phyloP scores from a whole-genome alignment of 306 rosid genomes.

The Parietaria judaica region DNA sequence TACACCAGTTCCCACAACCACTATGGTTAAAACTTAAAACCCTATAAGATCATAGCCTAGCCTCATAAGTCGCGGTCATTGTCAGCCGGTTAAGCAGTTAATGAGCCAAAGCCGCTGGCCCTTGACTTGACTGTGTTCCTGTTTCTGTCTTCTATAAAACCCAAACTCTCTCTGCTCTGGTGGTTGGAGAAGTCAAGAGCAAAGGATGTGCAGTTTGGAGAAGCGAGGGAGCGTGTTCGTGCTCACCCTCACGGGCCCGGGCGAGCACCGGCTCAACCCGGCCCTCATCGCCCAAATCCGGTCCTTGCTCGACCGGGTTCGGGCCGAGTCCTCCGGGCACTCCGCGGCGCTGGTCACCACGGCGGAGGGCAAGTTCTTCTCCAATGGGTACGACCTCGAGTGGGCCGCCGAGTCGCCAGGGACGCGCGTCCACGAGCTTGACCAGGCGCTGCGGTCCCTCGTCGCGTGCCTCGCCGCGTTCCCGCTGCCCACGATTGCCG shows the following conservation, averaged over 20 bases:
- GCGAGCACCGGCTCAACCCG: conserved; percentile 69
- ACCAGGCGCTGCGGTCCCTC: conserved; percentile 34
- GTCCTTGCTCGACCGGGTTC: conserved; percentile 43
- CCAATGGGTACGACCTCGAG: conserved; percentile 73
- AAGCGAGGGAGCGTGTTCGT: conserved; percentile 57
- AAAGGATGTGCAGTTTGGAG: conserved; percentile 59
- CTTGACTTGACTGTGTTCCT: no score
- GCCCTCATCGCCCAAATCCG: conserved; percentile 44
- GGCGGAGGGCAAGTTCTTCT: conserved; percentile 77
- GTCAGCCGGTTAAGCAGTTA: no score
- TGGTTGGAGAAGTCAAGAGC: background rate
- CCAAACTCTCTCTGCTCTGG: no score
- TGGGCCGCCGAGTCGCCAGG: conserved; percentile 32
- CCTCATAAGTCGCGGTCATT: no score
- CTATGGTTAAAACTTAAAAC: no score
- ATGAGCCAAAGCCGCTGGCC: no score
- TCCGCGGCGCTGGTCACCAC: conserved; percentile 65
- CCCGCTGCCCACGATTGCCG: conserved; percentile 74
- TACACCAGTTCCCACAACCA: no score
- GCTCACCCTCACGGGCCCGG: conserved; percentile 55
- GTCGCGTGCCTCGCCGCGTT: conserved; percentile 48
- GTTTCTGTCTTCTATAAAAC: no score
- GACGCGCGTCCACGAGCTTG: conserved; percentile 21
- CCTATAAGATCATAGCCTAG: no score
- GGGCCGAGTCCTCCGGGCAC: conserved; percentile 15